phyloP scores from a whole-genome alignment of 2,329 filamentous ascomycete species.

The Fusarium sp. region DNA sequence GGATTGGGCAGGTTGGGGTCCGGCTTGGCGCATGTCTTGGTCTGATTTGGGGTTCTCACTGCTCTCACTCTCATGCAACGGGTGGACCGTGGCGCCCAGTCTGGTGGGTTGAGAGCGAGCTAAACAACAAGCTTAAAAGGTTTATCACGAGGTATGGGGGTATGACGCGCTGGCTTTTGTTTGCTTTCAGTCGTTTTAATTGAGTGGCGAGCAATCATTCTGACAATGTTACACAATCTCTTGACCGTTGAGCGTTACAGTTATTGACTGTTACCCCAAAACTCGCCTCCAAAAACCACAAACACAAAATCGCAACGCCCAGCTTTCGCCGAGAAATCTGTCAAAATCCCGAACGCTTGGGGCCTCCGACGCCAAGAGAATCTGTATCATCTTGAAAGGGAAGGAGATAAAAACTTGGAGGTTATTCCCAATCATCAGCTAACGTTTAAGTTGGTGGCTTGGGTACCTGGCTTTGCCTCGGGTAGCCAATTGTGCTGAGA shows the following conservation, averaged over 20 bases:
- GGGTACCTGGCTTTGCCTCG: background rate
- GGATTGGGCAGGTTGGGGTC: background rate
- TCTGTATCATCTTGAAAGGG: conserved; percentile 15
- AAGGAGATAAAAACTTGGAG: conserved; percentile 18
- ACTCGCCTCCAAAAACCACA: background rate
- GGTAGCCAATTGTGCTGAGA: background rate
- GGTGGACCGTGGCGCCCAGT: conserved; percentile 2
- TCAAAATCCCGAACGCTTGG: conserved; percentile 23
- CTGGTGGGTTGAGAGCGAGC: background rate
- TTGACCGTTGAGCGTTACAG: background rate
- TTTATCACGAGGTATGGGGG: conserved; percentile 10
- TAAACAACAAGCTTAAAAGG: conserved; percentile 35
- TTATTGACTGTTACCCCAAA: conserved; percentile 10
- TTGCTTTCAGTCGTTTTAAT: background rate
- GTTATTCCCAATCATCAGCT: background rate
- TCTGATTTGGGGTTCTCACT: background rate
- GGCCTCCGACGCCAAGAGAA: background rate
- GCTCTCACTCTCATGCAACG: background rate
- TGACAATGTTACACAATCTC: background rate
- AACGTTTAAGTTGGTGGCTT: background rate
- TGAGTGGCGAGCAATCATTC: background rate
- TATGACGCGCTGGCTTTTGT: conserved; percentile 1
- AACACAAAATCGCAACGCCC: background rate
- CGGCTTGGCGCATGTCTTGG: conserved; percentile 27
- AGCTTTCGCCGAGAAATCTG: conserved; percentile 15